Evolutionary conservation across 306 rosid species (phyloP).

Genomic region (Canavalia gladiata): DNA sequence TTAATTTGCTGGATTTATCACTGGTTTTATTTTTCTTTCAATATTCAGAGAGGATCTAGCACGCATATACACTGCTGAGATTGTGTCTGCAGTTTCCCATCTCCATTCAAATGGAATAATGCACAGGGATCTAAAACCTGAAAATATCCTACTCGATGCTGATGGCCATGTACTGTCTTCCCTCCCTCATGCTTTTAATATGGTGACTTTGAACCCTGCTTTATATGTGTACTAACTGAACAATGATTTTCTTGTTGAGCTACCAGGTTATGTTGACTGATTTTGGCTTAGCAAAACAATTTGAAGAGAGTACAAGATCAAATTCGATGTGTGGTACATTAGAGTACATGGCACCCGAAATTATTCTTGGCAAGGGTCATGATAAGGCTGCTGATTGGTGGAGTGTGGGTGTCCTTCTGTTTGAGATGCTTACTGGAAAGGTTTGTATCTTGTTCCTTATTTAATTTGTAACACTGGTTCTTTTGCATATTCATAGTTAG

Average conservation of each 20-base stretch:
- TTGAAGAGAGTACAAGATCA: slow-evolving; percentile 81
- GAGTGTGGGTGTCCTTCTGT: slow-evolving; percentile 91
- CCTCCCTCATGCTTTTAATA: slow-evolving; percentile 36
- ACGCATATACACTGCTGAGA: slow-evolving; percentile 91
- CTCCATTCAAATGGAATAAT: slow-evolving; percentile 93
- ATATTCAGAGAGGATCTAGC: slow-evolving; percentile 91
- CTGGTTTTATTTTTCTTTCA: slow-evolving; percentile 25
- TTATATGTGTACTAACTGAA: slow-evolving; percentile 41
- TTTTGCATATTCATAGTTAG: slow-evolving; percentile 9
- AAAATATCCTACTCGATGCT: slow-evolving; percentile 83
- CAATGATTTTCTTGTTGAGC: slow-evolving; percentile 44
- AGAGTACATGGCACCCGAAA: slow-evolving; percentile 99
- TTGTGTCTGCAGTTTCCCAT: slow-evolving; percentile 93
- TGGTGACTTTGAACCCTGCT: not conserved
- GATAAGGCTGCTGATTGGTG: slow-evolving; percentile 99
- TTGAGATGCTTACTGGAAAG: slow-evolving; percentile 99
- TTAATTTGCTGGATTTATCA: slow-evolving; percentile 26
- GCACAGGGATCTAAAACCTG: slow-evolving; percentile 99
- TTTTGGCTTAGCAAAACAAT: slow-evolving; percentile 92
- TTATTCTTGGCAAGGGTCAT: slow-evolving; percentile 95
- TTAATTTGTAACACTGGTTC: slow-evolving; percentile 29
- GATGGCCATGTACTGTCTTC: slow-evolving; percentile 89
- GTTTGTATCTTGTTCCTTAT: slow-evolving; percentile 52
- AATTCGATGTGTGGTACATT: slow-evolving; percentile 94
- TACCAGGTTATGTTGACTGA: slow-evolving; percentile 92